A percentile compares a stretch with the other conserved stretches of the same genome.
phyloP scores from a whole-genome alignment of 73 alveolate species.

The Paramecium sexaurelia region DNA sequence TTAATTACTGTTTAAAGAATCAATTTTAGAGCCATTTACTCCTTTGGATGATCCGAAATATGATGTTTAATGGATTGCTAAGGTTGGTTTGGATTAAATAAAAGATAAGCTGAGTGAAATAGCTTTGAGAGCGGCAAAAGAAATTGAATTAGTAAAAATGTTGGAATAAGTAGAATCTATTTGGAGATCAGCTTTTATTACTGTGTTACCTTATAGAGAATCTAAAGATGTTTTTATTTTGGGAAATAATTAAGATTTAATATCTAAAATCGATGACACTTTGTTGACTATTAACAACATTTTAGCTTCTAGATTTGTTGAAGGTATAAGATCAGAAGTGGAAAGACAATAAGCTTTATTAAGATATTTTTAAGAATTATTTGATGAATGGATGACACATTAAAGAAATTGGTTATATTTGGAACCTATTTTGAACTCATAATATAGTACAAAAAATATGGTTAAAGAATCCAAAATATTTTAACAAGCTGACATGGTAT shows the following conservation, averaged over 20 bases:
- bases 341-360: conserved; percentile 54
- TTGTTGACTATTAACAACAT: conserved; percentile 68
- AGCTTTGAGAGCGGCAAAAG: conserved; percentile 70
- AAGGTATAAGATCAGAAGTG: conserved; percentile 58
- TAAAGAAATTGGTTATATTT: conserved; percentile 86
- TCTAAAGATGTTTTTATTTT: conserved; percentile 59
- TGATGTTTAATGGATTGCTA: conserved; percentile 58
- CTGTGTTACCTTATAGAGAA: conserved; percentile 63
- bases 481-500: conserved; percentile 78
- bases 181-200: conserved; percentile 63
- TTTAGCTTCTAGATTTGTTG: conserved; percentile 71
- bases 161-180: conserved; percentile 64
- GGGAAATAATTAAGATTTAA: conserved; percentile 66
- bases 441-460: conserved; percentile 91
- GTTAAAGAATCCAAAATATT: conserved; percentile 82
- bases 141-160: conserved; percentile 69
- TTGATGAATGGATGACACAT: conserved; percentile 76
- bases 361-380: conserved; percentile 63
- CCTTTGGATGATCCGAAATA: conserved; percentile 59
- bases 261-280: conserved; percentile 71
- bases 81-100: conserved; percentile 51
- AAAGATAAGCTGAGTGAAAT: conserved; percentile 71
- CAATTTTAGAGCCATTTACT: conserved; percentile 29
- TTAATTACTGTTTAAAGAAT: conserved; percentile 24
- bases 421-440: conserved; percentile 84